Evolutionary conservation across 2,329 filamentous ascomycete species (phyloP).

Genomic region (Orbilia quercus): DNA sequence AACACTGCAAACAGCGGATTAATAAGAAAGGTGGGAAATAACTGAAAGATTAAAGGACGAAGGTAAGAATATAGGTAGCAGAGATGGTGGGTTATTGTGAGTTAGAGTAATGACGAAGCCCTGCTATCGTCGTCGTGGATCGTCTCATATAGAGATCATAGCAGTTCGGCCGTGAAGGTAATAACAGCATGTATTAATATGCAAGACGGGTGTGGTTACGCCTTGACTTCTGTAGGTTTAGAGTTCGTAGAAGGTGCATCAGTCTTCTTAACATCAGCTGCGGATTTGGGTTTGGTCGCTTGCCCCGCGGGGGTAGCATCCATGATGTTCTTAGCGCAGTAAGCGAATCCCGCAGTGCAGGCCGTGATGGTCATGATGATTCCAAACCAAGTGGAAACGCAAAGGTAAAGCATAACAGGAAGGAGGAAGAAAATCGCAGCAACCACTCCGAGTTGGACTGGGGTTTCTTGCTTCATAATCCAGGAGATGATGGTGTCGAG

Average conservation of each 20-base stretch:
- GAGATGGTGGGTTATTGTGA: not conserved
- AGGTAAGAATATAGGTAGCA: conserved; percentile 1
- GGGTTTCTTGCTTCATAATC: conserved; percentile 49
- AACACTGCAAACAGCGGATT: conserved; percentile 20
- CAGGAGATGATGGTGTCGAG: conserved; percentile 38
- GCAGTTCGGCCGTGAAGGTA: conserved; percentile 13
- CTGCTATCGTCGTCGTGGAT: conserved; percentile 37
- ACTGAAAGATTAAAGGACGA: conserved; percentile 1
- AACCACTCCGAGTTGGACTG: conserved; percentile 43
- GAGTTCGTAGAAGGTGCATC: conserved; percentile 31
- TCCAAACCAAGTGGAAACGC: conserved; percentile 47
- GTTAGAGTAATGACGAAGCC: conserved; percentile 28
- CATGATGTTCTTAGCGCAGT: conserved; percentile 39
- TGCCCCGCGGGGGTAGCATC: conserved; percentile 6
- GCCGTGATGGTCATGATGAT: conserved; percentile 42
- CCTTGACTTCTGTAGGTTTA: conserved; percentile 29
- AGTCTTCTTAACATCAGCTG: conserved; percentile 14
- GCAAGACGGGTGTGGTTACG: conserved; percentile 10
- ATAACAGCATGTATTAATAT: conserved; percentile 3
- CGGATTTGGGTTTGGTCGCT: conserved; percentile 20
- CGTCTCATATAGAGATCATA: not conserved
- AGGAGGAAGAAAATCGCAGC: conserved; percentile 50
- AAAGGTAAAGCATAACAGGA: conserved; percentile 42
- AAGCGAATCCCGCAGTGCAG: conserved; percentile 46
- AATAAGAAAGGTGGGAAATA: conserved; percentile 26